phyloP scores from a whole-genome alignment of 2,329 filamentous ascomycete species.

The Harringtonia lauricola region DNA sequence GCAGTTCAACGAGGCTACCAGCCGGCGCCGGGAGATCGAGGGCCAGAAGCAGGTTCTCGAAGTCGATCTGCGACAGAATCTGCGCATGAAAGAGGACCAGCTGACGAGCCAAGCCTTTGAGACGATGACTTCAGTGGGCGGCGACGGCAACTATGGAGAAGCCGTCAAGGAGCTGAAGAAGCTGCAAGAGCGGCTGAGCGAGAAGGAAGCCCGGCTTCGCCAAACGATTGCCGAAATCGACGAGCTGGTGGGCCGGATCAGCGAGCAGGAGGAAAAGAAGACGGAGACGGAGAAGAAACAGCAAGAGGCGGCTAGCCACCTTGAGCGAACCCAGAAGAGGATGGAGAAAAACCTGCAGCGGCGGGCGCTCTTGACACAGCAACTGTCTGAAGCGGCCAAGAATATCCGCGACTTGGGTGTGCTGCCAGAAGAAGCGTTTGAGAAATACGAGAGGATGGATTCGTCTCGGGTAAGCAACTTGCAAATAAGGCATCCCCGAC shows the following conservation, averaged over 20 bases:
- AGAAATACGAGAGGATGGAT: conserved; percentile 77
- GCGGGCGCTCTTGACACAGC: conserved; percentile 66
- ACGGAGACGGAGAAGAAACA: conserved; percentile 58
- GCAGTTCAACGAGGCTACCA: conserved; percentile 65
- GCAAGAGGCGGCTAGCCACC: conserved; percentile 63
- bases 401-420: conserved; percentile 91
- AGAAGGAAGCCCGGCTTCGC: conserved; percentile 56
- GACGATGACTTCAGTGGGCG: conserved; percentile 27
- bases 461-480: conserved; percentile 59
- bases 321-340: conserved; percentile 76
- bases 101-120: conserved; percentile 69
- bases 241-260: conserved; percentile 34
- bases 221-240: conserved; percentile 67
- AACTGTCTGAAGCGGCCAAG: conserved; percentile 70
- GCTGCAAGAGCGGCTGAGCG: conserved; percentile 54
- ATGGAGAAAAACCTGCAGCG: conserved; percentile 90
- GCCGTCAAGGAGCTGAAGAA: conserved; percentile 73
- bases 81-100: conserved; percentile 79
- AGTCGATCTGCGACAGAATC: conserved; percentile 77
- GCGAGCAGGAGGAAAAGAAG: conserved; percentile 43
- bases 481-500: no score
- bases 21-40: conserved; percentile 65
- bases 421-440: conserved; percentile 85
- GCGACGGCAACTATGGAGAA: conserved; percentile 62
- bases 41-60: conserved; percentile 74